Base-by-base conservation (phyloP, 768 basidiomycete species). In the Naganishia onofrii region DNA sequence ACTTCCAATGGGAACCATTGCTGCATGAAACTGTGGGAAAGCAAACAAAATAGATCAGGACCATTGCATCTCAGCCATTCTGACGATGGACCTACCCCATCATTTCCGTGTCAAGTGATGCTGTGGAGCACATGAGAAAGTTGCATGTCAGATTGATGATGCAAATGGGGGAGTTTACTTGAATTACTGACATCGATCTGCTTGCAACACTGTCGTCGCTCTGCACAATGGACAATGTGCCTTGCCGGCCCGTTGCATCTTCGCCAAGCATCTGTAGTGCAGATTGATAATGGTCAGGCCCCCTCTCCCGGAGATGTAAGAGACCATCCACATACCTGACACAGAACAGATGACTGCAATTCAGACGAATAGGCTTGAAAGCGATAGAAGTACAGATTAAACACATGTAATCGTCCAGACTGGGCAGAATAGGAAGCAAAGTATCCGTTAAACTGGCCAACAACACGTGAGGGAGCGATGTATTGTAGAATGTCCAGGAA, bases 1-100 rank as follows among this genome's bases (percentile, higher is more conserved):
- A 91, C 84, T 78, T 96, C 94, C 17, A 86, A 77, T 0, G 94
- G 92, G 80, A 97, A 97, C 92, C 92, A 96, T 74, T 90, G 88
- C 69, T 89, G 85, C 88, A 96, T 91, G 74, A 92, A 93, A 73
- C 91, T 90, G 55, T 89, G 15, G 31, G 56, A 23, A 56, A 53
- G 48, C 55, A n/a, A 34, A 13, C 31, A 42, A 82, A 55, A 92
- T 77, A 1, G 87, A 87, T 75, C 92, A 90, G 19, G 92, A 85
- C 28, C 2, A 2, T 23, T 66, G 23, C 36, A 36, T 36, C 4
- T 12, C 4, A 36, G 34, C 12, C 34, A 36, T 36, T 36, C n/a
- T n/a, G n/a, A n/a, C n/a, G 34, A 36, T 36, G 34, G 34, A 36
- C 38, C 21, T 66, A 81, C 79, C 74, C 73, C 81, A 80, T 80